Base-by-base conservation (phyloP, 2,329 filamentous ascomycete species). In the Dothideomycetes sp. region DNA sequence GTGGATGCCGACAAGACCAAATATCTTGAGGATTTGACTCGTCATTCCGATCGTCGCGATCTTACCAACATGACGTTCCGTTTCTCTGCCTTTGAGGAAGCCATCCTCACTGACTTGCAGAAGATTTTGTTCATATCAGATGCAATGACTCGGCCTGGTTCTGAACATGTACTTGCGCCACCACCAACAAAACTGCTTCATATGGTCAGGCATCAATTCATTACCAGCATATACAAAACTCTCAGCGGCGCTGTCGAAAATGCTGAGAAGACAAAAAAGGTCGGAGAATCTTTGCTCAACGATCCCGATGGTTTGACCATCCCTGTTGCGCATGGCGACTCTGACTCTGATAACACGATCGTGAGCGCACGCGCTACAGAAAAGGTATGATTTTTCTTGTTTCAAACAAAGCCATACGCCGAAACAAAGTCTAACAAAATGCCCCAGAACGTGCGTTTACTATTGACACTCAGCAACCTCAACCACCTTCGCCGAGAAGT, bases 171-270 rank as follows among this genome's bases (percentile, higher is more conserved):
- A 48, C 79, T 96, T 43, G 74, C 82, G 17, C 82, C 89, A 13
- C 93, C 91, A 4, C 81, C 86, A 24, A 72, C 81, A 6, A 98
- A 96, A 60, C 67, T 95, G 30, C 68, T 96, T 30, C 84, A 94
- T 59, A 86, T 88, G 76, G 86, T 96, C 12, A 77, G 88, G 49
- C 82, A 80, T 49, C 86, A 94, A 56, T 98, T 98, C 55, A 87
- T 94, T 12, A 87, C 82, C 5, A 94, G 88, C 44, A 67, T 98
- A 30, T 96, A 96, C 63, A 94, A 94, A 60, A 86, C 86, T 5
- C 66, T 98, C 25, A 93, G 85, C 53, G 91, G 89, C 16, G 89
- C 98, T 78, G 87, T 98, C 1, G 91, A 96, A 63, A 96, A 94
- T 60, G 89, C 91, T 3, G 87, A 96, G 63, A 78, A 78, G 43